These are phyloP conservation scores for Linnemannia hyalina DNA, from an alignment of 192 early-diverging fungal genomes.

Conservation along the genomic window DNA sequence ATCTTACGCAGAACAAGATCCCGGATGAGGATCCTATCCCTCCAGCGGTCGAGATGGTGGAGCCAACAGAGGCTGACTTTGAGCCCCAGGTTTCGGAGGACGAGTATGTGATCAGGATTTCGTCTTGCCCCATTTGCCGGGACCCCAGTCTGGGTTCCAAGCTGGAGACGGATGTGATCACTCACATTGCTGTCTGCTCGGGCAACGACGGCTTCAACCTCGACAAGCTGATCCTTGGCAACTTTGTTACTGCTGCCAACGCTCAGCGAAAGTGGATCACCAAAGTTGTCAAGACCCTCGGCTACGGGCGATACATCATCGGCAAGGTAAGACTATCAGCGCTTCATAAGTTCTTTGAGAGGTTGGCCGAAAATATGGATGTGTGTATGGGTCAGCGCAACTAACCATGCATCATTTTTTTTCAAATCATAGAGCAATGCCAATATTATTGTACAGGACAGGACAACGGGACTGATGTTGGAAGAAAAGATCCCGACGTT, in stretches of 20 bases:
- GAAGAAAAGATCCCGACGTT: conserved; percentile 87
- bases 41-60: conserved; percentile 30
- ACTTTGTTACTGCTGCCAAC: conserved; percentile 81
- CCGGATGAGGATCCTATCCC: background rate
- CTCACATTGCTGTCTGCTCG: conserved; percentile 82
- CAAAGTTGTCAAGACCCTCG: conserved; percentile 75
- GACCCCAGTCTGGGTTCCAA: conserved; percentile 64
- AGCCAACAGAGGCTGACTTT: conserved; percentile 49
- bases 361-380: background rate
- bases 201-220: conserved; percentile 77
- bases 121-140: conserved; percentile 79
- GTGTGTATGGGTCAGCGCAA: background rate
- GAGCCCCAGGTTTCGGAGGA: conserved; percentile 43
- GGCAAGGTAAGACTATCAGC: conserved; percentile 48
- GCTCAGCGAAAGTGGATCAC: conserved; percentile 79
- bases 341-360: no score
- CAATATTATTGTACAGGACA: conserved; percentile 84
- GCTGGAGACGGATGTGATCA: conserved; percentile 79
- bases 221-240: conserved; percentile 81
- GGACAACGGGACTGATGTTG: conserved; percentile 72
- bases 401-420: background rate
- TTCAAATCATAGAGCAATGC: conserved; percentile 65
- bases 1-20: conserved; percentile 35
- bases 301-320: conserved; percentile 73
- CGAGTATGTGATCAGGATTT: conserved; percentile 77